Evolutionary conservation across 306 rosid genomes (phyloP).

Genomic region (Cotoneaster glaucophyllus): DNA sequence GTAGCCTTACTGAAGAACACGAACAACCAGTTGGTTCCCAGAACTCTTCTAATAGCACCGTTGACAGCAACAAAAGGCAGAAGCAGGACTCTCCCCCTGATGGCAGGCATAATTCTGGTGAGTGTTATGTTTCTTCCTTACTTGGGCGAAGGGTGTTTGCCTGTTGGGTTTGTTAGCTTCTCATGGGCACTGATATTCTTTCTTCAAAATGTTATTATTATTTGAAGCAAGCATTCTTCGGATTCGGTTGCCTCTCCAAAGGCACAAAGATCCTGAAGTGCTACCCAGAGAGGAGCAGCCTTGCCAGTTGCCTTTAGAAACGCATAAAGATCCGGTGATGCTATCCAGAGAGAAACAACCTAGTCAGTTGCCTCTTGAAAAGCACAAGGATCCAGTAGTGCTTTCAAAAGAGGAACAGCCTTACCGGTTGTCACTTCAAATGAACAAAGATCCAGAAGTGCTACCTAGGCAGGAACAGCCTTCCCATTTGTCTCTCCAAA

Average conservation of each 20-base stretch:
- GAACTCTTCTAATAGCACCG: constrained; percentile 23
- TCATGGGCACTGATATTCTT: constrained; percentile 25
- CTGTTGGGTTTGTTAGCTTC: constrained; percentile 26
- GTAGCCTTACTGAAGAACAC: constrained; percentile 23
- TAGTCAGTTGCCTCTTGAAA: background rate
- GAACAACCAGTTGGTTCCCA: constrained; percentile 23
- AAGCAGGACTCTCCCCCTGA: constrained; percentile 5
- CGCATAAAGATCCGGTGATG: background rate
- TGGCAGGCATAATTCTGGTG: constrained; percentile 16
- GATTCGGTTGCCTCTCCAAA: constrained; percentile 25
- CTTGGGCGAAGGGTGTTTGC: constrained; percentile 15
- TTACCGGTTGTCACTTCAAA: background rate
- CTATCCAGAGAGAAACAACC: background rate
- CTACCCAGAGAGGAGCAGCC: constrained; percentile 2
- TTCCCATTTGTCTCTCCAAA: background rate
- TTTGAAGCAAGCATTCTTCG: constrained; percentile 22
- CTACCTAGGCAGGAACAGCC: background rate
- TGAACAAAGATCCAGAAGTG: background rate
- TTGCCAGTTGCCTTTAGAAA: background rate
- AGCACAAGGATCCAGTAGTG: background rate
- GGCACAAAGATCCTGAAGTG: constrained; percentile 14
- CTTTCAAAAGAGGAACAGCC: background rate
- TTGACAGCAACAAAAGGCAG: constrained; percentile 24
- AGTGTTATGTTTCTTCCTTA: constrained; percentile 26
- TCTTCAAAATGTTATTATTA: constrained; percentile 21